Percentiles rank a stretch among this genome's conserved stretches.
phyloP scores from a whole-genome alignment of 1,139 yeast species.

The Pichia sp. region DNA sequence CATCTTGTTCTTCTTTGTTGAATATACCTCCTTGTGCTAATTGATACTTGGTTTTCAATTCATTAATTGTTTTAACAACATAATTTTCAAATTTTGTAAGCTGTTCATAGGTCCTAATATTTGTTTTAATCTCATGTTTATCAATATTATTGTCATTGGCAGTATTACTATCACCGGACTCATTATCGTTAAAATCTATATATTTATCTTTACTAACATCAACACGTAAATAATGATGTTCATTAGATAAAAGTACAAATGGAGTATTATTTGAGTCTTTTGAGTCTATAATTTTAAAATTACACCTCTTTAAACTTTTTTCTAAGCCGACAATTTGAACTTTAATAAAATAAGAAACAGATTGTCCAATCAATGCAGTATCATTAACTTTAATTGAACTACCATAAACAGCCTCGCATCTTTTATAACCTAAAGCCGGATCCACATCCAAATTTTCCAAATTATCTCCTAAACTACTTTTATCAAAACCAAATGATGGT shows the following conservation, averaged over 20 bases:
- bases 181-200: not conserved
- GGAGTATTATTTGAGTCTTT: not conserved
- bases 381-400: conserved; percentile 32
- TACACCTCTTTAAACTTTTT: not conserved
- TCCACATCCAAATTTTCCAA: conserved; percentile 17
- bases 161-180: not conserved
- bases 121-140: not conserved
- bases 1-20: conserved; percentile 13
- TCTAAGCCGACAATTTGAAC: conserved; percentile 22
- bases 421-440: conserved; percentile 35
- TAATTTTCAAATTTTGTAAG: conserved; percentile 16
- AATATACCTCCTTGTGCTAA: conserved; percentile 18
- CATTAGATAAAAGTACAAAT: conserved; percentile 17
- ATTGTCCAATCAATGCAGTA: conserved; percentile 17
- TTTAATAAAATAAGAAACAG: conserved; percentile 25
- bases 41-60: conserved; percentile 13
- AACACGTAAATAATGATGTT: conserved; percentile 19
- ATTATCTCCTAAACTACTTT: conserved; percentile 8
- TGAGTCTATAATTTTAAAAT: not conserved
- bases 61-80: conserved; percentile 10
- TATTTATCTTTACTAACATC: conserved; percentile 5
- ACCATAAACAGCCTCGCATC: conserved; percentile 31
- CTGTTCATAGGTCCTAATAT: conserved; percentile 15
- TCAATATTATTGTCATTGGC: not conserved
- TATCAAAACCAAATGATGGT: conserved; percentile 55